A percentile compares a stretch with the other conserved stretches of the same genome.
Conservation (phyloP, 176 grass and related monocot species). For the Avena eriantha region DNA sequence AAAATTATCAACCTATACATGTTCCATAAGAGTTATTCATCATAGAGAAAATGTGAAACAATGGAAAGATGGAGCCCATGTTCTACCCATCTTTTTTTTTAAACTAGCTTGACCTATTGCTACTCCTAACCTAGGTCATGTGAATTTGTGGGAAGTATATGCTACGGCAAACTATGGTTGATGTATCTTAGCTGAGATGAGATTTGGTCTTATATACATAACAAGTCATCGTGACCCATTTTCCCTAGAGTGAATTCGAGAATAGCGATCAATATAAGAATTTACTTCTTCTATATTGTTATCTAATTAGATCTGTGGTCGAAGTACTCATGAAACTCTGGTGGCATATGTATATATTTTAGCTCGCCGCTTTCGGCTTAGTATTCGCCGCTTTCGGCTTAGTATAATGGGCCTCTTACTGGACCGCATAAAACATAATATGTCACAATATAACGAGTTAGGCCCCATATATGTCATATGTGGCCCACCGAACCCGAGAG, state of each 20-base stretch:
- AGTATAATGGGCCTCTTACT: too few species aligned
- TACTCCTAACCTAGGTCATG: neutral
- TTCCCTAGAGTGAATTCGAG: neutral
- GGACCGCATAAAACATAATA: neutral
- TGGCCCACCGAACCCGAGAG: neutral
- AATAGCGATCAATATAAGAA: neutral
- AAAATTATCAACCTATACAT: neutral
- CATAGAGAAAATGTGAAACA: neutral
- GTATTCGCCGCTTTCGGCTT: rapidly evolving
- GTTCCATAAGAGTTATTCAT: neutral
- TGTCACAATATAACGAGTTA: neutral
- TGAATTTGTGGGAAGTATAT: neutral
- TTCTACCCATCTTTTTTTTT: too few species aligned
- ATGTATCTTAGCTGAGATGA: too few species aligned
- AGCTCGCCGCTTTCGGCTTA: rapidly evolving
- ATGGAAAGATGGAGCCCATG: neutral
- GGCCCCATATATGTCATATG: neutral
- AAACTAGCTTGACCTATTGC: neutral
- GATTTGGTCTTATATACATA: neutral
- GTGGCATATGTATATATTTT: neutral
- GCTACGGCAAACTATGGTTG: neutral
- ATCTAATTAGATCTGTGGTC: too few species aligned
- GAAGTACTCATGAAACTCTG: too few species aligned
- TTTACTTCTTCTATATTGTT: neutral
- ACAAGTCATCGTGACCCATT: neutral